A percentile compares a stretch with the other conserved stretches of the same genome.
Conservation (phyloP, 208 protist genomes). For the Leishmania arabica region DNA sequence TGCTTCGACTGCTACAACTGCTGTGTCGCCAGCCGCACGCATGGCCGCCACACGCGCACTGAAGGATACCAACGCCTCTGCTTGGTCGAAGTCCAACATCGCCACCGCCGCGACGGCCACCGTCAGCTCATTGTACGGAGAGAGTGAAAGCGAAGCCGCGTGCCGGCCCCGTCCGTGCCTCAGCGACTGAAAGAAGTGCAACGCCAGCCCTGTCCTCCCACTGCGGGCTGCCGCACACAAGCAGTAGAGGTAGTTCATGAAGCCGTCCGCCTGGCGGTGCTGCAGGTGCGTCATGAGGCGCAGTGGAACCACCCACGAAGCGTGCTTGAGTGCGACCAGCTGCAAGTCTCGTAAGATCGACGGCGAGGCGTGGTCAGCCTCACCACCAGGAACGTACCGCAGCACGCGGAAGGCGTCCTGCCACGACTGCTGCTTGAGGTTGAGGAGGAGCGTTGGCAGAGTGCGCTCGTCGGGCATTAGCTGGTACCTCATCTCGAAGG, state of each 20-base stretch:
- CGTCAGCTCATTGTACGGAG: slow-evolving; percentile 67
- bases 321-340: slow-evolving; percentile 68
- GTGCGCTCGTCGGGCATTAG: slow-evolving; percentile 54
- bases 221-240: slow-evolving; percentile 62
- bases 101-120: slow-evolving; percentile 64
- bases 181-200: slow-evolving; percentile 28
- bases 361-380: slow-evolving; percentile 15
- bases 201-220: slow-evolving; percentile 34
- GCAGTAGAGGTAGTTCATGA: slow-evolving; percentile 84
- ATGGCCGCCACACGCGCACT: slow-evolving; percentile 19
- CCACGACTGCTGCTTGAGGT: slow-evolving; percentile 69
- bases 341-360: slow-evolving; percentile 66
- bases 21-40: slow-evolving; percentile 21
- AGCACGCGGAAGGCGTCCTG: slow-evolving; percentile 72
- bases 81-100: slow-evolving; percentile 62
- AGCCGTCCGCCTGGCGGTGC: slow-evolving; percentile 35
- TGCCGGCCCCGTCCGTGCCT: slow-evolving; percentile 20
- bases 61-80: slow-evolving; percentile 36
- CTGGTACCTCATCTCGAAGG: slow-evolving; percentile 31
- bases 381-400: slow-evolving; percentile 26
- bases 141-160: slow-evolving; percentile 9
- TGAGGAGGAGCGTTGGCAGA: slow-evolving; percentile 57
- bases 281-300: slow-evolving; percentile 29
- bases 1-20: neutral
- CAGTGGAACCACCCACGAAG: slow-evolving; percentile 63